Conservation (phyloP, 768 basidiomycete species). For the Suillus hirtellus region DNA sequence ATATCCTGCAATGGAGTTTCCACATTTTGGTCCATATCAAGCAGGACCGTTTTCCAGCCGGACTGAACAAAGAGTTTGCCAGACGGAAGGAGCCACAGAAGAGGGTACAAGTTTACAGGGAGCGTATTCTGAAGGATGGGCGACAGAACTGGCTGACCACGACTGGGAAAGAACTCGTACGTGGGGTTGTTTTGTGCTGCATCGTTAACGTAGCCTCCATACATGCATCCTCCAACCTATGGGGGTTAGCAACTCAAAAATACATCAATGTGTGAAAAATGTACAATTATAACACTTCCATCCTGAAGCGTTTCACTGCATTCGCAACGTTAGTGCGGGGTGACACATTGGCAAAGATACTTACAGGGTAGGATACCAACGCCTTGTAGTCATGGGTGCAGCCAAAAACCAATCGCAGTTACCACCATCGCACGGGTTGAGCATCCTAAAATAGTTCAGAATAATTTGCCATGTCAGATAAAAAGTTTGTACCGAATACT, state of each 20-base stretch:
- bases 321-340: not conserved
- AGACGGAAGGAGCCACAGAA: conserved; percentile 77
- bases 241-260: conserved; percentile 1
- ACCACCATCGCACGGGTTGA: conserved; percentile 69
- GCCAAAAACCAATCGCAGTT: conserved; percentile 60
- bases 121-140: conserved; percentile 67
- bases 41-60: conserved; percentile 61
- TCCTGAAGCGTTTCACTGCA: conserved; percentile 62
- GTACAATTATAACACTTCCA: conserved; percentile 64
- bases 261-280: conserved; percentile 18
- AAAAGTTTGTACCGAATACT: conserved; percentile 14
- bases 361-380: conserved; percentile 80
- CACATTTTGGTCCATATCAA: conserved; percentile 59
- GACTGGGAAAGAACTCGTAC: conserved; percentile 76
- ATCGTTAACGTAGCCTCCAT: conserved; percentile 77
- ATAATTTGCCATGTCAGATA: not conserved
- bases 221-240: conserved; percentile 58
- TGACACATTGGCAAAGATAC: conserved; percentile 22
- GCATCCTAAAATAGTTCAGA: conserved; percentile 41
- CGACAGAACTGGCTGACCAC: conserved; percentile 54
- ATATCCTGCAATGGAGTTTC: conserved; percentile 66
- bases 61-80: conserved; percentile 63
- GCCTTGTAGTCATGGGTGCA: conserved; percentile 46
- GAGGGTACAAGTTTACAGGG: conserved; percentile 75
- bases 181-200: conserved; percentile 73